Conservation (phyloP, 805 yeast species). For the Ogataea nakhonphanomensis region DNA sequence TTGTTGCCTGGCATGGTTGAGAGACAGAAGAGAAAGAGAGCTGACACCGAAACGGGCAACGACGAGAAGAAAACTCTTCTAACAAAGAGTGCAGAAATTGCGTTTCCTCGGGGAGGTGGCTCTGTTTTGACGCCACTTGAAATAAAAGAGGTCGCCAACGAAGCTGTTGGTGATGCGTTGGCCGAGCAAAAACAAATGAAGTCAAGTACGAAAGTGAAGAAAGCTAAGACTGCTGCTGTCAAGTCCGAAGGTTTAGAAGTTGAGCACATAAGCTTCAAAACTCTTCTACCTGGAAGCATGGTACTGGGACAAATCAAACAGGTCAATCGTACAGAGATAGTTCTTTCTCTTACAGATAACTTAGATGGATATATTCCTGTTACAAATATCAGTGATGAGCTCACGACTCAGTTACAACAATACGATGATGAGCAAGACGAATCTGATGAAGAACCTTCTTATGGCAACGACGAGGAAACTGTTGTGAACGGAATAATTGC, state of each 20-base stretch:
- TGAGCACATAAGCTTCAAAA: conserved; percentile 60
- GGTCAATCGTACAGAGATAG: conserved; percentile 60
- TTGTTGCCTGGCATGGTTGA: conserved; percentile 15
- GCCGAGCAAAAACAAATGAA: conserved; percentile 41
- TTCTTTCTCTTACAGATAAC: conserved; percentile 74
- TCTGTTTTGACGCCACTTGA: conserved; percentile 85
- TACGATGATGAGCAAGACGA: conserved; percentile 48
- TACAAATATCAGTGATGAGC: conserved; percentile 63
- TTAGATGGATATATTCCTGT: conserved; percentile 76
- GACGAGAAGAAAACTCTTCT: conserved; percentile 26
- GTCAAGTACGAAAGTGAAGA: conserved; percentile 29
- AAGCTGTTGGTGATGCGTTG: conserved; percentile 84
- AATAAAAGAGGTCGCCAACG: conserved; percentile 86
- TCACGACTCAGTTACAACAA: conserved; percentile 55
- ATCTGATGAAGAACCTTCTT: conserved; percentile 33
- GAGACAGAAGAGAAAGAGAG: conserved; percentile 43
- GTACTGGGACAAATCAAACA: conserved; percentile 73
- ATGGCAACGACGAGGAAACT: conserved; percentile 33
- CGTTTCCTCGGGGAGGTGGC: conserved; percentile 96
- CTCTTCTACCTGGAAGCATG: conserved; percentile 63
- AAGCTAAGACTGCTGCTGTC: conserved; percentile 27
- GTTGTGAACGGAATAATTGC: conserved; percentile 21
- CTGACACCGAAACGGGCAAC: conserved; percentile 24
- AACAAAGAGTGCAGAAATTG: conserved; percentile 40
- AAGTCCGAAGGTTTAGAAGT: conserved; percentile 40